Percentiles rank a stretch among this genome's conserved stretches.
Evolutionary conservation across 345 rosid species (phyloP).

Genomic region (Gossypium stocksii): DNA sequence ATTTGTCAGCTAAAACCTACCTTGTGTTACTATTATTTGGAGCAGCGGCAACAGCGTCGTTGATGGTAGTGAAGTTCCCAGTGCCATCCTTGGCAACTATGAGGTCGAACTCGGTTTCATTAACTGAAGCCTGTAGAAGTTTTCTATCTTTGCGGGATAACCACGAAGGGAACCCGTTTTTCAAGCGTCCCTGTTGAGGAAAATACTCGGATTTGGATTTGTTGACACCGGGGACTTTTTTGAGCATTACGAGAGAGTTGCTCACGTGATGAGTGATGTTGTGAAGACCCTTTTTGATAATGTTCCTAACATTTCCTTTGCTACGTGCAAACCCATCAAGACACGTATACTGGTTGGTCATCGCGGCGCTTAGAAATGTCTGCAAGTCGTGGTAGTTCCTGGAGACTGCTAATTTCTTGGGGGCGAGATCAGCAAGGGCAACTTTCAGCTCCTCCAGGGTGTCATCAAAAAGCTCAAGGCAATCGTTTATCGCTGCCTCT

Average conservation of each 20-base stretch:
- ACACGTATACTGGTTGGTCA: slow-evolving; percentile 89
- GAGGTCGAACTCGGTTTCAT: slow-evolving; percentile 37
- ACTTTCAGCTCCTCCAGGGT: slow-evolving; percentile 43
- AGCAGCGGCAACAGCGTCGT: slow-evolving; percentile 64
- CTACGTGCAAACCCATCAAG: slow-evolving; percentile 68
- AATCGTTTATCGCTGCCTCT: slow-evolving; percentile 51
- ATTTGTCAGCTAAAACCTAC: slow-evolving; percentile 21
- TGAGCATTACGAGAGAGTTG: slow-evolving; percentile 57
- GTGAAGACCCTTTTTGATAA: slow-evolving; percentile 37
- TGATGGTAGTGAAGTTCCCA: slow-evolving; percentile 57
- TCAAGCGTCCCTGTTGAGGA: slow-evolving; percentile 37
- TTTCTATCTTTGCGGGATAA: slow-evolving; percentile 40
- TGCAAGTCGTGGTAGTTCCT: slow-evolving; percentile 43
- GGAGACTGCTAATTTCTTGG: slow-evolving; percentile 19
- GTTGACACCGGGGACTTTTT: slow-evolving; percentile 48
- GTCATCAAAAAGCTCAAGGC: slow-evolving; percentile 53
- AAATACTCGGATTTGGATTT: slow-evolving; percentile 26
- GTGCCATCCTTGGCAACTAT: slow-evolving; percentile 70
- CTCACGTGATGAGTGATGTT: slow-evolving; percentile 64
- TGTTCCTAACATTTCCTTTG: slow-evolving; percentile 30
- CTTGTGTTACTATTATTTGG: slow-evolving; percentile 66
- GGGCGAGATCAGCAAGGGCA: slow-evolving; percentile 44
- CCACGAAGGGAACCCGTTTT: slow-evolving; percentile 62
- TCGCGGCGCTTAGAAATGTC: slow-evolving; percentile 64
- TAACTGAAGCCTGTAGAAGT: slow-evolving; percentile 35